Conservation (phyloP, 208 protist species). For the Trypanosoma vivax region DNA sequence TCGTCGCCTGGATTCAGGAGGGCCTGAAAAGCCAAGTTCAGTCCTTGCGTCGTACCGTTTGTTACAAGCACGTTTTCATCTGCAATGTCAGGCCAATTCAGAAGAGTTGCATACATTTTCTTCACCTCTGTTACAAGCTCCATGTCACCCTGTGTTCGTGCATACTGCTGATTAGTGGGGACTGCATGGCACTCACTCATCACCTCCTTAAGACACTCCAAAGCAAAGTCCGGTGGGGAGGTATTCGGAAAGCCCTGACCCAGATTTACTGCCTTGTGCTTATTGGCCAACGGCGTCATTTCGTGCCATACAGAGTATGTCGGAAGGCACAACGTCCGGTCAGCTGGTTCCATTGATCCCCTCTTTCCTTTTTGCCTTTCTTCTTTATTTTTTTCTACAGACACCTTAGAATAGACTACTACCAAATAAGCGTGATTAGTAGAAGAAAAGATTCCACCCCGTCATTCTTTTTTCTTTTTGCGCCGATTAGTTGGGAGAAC, state of each 20-base stretch:
- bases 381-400: constrained; percentile 6
- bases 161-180: constrained; percentile 79
- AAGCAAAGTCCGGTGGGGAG: constrained; percentile 57
- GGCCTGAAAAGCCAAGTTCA: constrained; percentile 71
- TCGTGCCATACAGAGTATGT: constrained; percentile 61
- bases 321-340: constrained; percentile 28
- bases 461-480: too few relatives aligned
- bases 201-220: constrained; percentile 46
- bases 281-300: constrained; percentile 81
- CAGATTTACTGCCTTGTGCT: constrained; percentile 88
- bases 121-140: constrained; percentile 64
- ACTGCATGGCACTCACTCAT: constrained; percentile 27
- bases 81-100: constrained; percentile 33
- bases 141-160: constrained; percentile 48
- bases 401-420: not conserved
- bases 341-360: constrained; percentile 10
- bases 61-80: constrained; percentile 63
- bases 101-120: constrained; percentile 47
- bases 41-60: constrained; percentile 79
- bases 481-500: too few relatives aligned
- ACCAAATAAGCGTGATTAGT: too few relatives aligned
- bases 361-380: not conserved
- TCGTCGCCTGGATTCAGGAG: constrained; percentile 89
- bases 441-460: too few relatives aligned
- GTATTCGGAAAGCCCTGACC: constrained; percentile 90